Conservation (phyloP, 2,329 filamentous ascomycete species). For the Fusarium mundagurra region DNA sequence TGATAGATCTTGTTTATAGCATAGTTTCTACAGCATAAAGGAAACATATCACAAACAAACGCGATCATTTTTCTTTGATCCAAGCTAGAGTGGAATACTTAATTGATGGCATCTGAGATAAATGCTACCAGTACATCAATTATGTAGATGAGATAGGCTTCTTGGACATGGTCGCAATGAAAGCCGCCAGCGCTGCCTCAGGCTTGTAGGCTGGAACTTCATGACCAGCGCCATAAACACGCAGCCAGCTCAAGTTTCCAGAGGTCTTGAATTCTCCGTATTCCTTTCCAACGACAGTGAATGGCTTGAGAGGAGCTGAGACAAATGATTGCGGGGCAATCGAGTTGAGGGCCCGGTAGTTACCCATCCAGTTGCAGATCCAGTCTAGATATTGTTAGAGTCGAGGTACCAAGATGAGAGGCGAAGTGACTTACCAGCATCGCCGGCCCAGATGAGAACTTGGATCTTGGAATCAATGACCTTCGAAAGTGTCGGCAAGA, state of each 20-base stretch:
- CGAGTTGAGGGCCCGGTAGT: slow-evolving; percentile 55
- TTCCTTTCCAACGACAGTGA: slow-evolving; percentile 58
- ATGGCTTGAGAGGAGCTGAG: slow-evolving; percentile 46
- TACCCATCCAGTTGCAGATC: slow-evolving; percentile 67
- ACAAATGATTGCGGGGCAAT: slow-evolving; percentile 56
- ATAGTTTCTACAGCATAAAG: accelerated
- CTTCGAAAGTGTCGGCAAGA: slow-evolving; percentile 53
- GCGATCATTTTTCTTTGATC: accelerated
- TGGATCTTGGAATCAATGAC: slow-evolving; percentile 59
- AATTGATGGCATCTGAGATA: accelerated
- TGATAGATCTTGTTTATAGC: accelerated
- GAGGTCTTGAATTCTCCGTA: slow-evolving; percentile 60
- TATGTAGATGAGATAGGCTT: slow-evolving; percentile 13
- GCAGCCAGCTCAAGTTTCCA: slow-evolving; percentile 67
- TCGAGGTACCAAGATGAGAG: not conserved
- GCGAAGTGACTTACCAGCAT: slow-evolving; percentile 50
- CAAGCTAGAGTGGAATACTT: accelerated
- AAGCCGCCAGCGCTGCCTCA: slow-evolving; percentile 3
- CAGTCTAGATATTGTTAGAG: slow-evolving; percentile 52
- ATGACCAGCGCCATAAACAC: slow-evolving; percentile 68
- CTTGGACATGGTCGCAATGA: slow-evolving; percentile 3
- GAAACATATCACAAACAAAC: accelerated
- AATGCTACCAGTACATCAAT: accelerated
- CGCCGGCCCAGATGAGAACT: slow-evolving; percentile 64
- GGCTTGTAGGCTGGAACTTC: slow-evolving; percentile 59